Base-by-base conservation (phyloP, 2,329 filamentous ascomycete species). In the Xylariaceae sp. region DNA sequence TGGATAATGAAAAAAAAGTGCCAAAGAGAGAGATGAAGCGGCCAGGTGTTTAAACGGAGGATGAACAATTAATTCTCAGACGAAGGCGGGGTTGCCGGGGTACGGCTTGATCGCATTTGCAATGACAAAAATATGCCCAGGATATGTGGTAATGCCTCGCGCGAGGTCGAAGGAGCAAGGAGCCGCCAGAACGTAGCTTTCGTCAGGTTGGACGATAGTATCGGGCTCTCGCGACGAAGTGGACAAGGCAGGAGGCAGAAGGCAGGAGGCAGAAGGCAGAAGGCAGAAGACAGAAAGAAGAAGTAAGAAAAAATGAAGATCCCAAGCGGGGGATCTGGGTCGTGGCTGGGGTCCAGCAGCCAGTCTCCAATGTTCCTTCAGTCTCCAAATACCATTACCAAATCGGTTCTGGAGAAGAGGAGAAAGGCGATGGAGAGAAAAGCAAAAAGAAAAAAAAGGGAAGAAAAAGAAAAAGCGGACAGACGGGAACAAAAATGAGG, bases 341-440 rank as follows among this genome's bases (percentile, higher is more conserved):
- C 51, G 58, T 60, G 58, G 58, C 58, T 53, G 58, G 54, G 56
- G 56, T 58, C 53, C 58, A 60, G 58, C 56, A 58, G 58, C 53
- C 52, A 54, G 8, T 45, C 51, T 51, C 51, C 54, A 54, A 54
- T 51, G 53, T 47, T 51, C 40, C 53, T 46, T 60, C 54, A n/a
- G 31, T 53, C 47, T 47, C 50, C 53, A 53, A 54, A 50, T 41
- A 32, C 30, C 27, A 42, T 44, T 51, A 50, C 50, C 41, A 58
- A 47, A 39, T 47, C 48, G 19, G 19, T 5, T 31, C 27, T 12
- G 27, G 30, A 27, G 30, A 30, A 29, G 27, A 50, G 44, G 32
- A 30, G 32, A 48, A 26, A 29, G 19, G 29, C 30, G 8, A 27
- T 35, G 34, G 45, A 35, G 26, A 41, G 19, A 3, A 47, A 26